Evolutionary conservation across 2,329 filamentous ascomycete species (phyloP).

Genomic region (Calonectria leucothoes): DNA sequence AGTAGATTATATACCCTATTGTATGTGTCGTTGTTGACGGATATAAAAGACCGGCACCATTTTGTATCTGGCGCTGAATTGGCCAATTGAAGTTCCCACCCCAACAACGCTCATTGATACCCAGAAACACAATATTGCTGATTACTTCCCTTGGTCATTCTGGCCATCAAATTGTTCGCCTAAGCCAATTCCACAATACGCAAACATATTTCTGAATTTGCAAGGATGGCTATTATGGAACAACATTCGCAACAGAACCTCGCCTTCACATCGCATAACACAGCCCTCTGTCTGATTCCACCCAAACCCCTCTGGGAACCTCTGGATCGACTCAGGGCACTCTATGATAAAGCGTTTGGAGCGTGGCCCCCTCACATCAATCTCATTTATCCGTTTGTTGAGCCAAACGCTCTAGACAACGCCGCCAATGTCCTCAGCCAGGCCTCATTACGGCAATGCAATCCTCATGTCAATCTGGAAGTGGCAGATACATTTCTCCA

Average conservation of each 20-base stretch:
- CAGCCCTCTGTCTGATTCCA: slow-evolving; percentile 71
- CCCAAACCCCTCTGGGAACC: slow-evolving; percentile 59
- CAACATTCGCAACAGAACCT: slow-evolving; percentile 5
- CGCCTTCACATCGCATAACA: slow-evolving; percentile 59
- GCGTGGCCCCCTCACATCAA: slow-evolving; percentile 77
- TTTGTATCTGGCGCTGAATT: not conserved
- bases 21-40: no score
- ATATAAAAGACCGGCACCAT: not conserved
- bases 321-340: slow-evolving; percentile 66
- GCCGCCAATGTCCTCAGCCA: slow-evolving; percentile 50
- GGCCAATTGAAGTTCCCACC: not conserved
- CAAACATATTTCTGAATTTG: not conserved
- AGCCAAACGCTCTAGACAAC: slow-evolving; percentile 55
- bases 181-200: not conserved
- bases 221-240: slow-evolving; percentile 29
- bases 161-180: not conserved
- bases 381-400: slow-evolving; percentile 74
- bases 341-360: slow-evolving; percentile 71
- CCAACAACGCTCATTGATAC: no score
- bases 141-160: not conserved
- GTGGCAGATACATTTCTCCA: slow-evolving; percentile 60
- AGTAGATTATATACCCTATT: no score
- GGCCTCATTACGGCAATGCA: slow-evolving; percentile 22
- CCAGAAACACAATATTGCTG: not conserved
- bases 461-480: slow-evolving; percentile 49